A percentile compares a stretch with the other conserved stretches of the same genome.
Conservation (phyloP, 306 rosid genomes). For the Sechiopsis laciniata region DNA sequence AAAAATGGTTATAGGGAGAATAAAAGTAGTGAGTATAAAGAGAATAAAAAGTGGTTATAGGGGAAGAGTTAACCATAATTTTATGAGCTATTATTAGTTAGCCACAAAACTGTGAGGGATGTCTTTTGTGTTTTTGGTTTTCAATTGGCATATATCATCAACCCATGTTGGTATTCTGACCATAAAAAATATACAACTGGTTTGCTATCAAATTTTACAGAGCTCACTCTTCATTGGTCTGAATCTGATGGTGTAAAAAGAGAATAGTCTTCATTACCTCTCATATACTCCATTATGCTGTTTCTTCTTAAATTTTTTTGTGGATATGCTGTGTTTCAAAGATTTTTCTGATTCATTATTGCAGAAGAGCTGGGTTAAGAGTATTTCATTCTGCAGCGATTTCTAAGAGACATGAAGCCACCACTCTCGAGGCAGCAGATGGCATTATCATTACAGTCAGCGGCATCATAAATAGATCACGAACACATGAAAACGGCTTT, state of each 20-base stretch:
- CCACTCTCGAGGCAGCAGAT: conserved; percentile 35
- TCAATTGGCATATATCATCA: neutral
- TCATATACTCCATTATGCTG: neutral
- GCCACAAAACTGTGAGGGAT: neutral
- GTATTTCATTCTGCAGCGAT: conserved; percentile 34
- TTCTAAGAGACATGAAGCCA: conserved; percentile 35
- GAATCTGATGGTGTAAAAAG: conserved; percentile 7
- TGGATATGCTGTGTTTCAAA: neutral
- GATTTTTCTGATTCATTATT: neutral
- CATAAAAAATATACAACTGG: neutral
- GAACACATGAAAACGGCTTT: conserved; percentile 37
- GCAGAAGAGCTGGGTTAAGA: conserved; percentile 33
- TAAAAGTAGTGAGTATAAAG: no score
- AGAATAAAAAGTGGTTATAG: neutral
- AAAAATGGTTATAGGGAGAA: no score
- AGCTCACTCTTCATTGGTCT: neutral
- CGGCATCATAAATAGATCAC: conserved; percentile 34
- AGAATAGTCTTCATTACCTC: no score
- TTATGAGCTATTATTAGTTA: neutral
- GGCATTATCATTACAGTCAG: conserved; percentile 30
- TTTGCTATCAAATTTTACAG: conserved; percentile 1
- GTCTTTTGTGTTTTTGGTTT: neutral
- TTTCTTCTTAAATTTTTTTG: no score
- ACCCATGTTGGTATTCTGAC: neutral
- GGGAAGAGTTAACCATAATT: neutral